phyloP scores from a whole-genome alignment of 2,329 filamentous ascomycete genomes.

The Trichoderma sp. region DNA sequence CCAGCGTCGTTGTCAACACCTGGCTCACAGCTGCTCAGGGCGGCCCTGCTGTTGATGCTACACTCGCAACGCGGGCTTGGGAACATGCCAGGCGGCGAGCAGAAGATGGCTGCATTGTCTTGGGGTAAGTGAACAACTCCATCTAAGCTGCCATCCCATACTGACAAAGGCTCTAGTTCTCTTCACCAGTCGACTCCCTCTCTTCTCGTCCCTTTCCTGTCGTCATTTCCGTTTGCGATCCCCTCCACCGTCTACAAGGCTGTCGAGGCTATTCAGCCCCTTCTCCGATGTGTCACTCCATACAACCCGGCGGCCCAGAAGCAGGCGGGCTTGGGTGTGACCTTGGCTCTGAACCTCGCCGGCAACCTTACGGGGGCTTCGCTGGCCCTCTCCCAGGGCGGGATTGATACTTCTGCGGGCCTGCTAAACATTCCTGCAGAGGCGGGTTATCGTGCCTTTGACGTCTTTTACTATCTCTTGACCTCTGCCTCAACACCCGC shows the following conservation, averaged over 20 bases:
- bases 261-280: slow-evolving; percentile 78
- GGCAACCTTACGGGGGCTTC: slow-evolving; percentile 75
- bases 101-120: slow-evolving; percentile 88
- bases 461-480: slow-evolving; percentile 95
- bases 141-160: not conserved
- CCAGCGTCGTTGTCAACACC: slow-evolving; percentile 90
- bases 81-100: slow-evolving; percentile 92
- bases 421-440: slow-evolving; percentile 77
- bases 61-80: slow-evolving; percentile 81
- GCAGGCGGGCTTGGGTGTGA: slow-evolving; percentile 76
- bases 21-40: slow-evolving; percentile 80
- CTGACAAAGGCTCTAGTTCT: slow-evolving; percentile 55
- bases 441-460: slow-evolving; percentile 84
- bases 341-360: slow-evolving; percentile 75
- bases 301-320: slow-evolving; percentile 81
- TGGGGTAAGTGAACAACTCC: slow-evolving; percentile 63
- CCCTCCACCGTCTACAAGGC: slow-evolving; percentile 74
- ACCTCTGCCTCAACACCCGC: slow-evolving; percentile 86
- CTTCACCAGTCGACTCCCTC: slow-evolving; percentile 87
- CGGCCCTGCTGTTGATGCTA: slow-evolving; percentile 72
- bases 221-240: slow-evolving; percentile 74
- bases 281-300: slow-evolving; percentile 82
- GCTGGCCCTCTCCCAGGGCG: slow-evolving; percentile 78
- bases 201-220: slow-evolving; percentile 75
- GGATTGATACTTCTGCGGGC: slow-evolving; percentile 79